Percentiles rank a stretch among this genome's conserved stretches.
phyloP scores from a whole-genome alignment of 352 stramenopile genomes.

The Globisporangium paddicum region DNA sequence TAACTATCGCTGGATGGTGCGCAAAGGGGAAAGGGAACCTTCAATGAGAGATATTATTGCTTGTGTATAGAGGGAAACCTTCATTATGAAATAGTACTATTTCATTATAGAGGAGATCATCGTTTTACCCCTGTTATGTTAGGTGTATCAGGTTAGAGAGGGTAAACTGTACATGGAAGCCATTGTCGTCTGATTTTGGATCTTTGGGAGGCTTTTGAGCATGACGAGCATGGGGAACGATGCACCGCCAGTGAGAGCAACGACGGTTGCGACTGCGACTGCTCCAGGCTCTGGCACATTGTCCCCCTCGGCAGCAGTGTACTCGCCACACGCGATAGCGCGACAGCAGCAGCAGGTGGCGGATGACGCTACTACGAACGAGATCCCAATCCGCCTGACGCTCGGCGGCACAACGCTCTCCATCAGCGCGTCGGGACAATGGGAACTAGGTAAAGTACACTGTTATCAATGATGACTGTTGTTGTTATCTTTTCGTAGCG shows the following conservation, averaged over 20 bases:
- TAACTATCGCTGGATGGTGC: neutral
- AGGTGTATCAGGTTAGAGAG: neutral
- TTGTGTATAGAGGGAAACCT: neutral
- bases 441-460: conserved; percentile 62
- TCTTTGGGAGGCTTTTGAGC: neutral
- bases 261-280: neutral
- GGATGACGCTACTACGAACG: conserved; percentile 11
- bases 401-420: conserved; percentile 48
- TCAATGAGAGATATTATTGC: neutral
- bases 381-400: conserved; percentile 63
- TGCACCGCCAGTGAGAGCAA: neutral
- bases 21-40: conserved; percentile 7
- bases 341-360: conserved; percentile 3
- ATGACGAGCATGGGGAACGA: neutral
- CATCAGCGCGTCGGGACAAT: conserved; percentile 39
- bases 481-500: no score
- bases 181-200: neutral
- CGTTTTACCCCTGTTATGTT: neutral
- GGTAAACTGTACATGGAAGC: neutral
- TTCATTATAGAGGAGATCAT: neutral
- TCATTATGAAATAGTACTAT: neutral
- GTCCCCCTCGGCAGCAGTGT: neutral
- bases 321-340: neutral
- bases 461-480: neutral
- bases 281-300: neutral